These are phyloP conservation scores for Fusarium subtropicale DNA, from an alignment of 2,329 filamentous ascomycete species.

Conservation along the genomic window DNA sequence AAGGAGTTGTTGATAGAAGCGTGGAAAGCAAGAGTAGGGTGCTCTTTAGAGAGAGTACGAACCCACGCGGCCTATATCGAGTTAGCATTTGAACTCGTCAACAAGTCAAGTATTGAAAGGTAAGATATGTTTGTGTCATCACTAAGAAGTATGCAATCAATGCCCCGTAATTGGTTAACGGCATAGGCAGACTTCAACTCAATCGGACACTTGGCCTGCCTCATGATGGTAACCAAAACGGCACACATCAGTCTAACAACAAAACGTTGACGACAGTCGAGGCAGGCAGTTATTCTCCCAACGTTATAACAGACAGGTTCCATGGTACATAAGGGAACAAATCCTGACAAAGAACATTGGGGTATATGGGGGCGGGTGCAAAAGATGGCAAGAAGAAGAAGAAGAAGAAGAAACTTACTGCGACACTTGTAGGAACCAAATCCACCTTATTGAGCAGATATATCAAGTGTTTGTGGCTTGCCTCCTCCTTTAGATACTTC, in stretches of 20 bases:
- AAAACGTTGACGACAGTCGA: slow-evolving; percentile 52
- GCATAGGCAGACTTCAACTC: slow-evolving; percentile 93
- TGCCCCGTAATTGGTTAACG: slow-evolving; percentile 55
- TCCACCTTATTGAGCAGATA: slow-evolving; percentile 68
- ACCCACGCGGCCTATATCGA: slow-evolving; percentile 87
- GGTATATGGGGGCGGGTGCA: slow-evolving; percentile 56
- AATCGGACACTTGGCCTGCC: slow-evolving; percentile 83
- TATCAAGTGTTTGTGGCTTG: slow-evolving; percentile 90
- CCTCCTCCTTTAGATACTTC: slow-evolving; percentile 93
- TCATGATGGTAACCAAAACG: slow-evolving; percentile 90
- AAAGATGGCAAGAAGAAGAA: slow-evolving; percentile 16
- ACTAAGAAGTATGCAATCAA: slow-evolving; percentile 95
- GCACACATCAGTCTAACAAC: slow-evolving; percentile 74
- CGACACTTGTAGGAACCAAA: slow-evolving; percentile 89
- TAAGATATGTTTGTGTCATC: slow-evolving; percentile 82
- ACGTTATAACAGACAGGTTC: slow-evolving; percentile 97
- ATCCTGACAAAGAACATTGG: slow-evolving; percentile 89
- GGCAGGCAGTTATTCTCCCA: slow-evolving; percentile 85
- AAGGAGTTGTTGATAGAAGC: slow-evolving; percentile 96
- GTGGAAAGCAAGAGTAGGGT: slow-evolving; percentile 94
- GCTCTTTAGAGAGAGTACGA: slow-evolving; percentile 85
- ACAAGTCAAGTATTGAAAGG: not conserved
- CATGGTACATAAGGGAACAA: slow-evolving; percentile 75
- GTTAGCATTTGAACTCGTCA: slow-evolving; percentile 42
- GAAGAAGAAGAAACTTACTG: slow-evolving; percentile 75